A percentile compares a stretch with the other conserved stretches of the same genome.
Conservation (phyloP, 1,284 basidiomycete species). For the Cutaneotrichosporon sp. region DNA sequence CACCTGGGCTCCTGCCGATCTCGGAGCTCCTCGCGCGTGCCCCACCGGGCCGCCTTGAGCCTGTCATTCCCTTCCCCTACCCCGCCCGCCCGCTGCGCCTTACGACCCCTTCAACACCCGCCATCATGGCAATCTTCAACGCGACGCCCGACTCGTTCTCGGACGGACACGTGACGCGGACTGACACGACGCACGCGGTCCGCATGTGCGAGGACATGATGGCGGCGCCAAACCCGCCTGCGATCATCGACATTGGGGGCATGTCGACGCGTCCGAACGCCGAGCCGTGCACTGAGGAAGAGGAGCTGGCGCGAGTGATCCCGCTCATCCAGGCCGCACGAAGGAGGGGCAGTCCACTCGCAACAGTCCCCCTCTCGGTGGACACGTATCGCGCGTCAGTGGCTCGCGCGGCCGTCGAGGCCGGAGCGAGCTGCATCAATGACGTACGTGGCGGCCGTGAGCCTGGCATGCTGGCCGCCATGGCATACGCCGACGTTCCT, state of each 20-base stretch:
- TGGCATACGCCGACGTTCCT: constrained; percentile 61
- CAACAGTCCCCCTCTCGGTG: constrained; percentile 68
- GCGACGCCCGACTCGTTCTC: constrained; percentile 97
- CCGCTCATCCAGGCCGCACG: constrained; percentile 62
- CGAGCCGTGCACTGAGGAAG: constrained; percentile 64
- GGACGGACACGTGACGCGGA: constrained; percentile 63
- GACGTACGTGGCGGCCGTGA: constrained; percentile 78
- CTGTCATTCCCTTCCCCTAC: constrained; percentile 42
- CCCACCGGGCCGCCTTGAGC: constrained; percentile 63
- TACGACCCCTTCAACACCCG: constrained; percentile 55
- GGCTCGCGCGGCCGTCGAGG: constrained; percentile 70
- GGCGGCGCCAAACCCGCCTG: constrained; percentile 47
- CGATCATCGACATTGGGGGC: constrained; percentile 89
- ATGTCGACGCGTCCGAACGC: constrained; percentile 84
- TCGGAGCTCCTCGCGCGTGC: constrained; percentile 57
- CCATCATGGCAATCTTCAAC: constrained; percentile 92
- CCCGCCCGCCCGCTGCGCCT: constrained; percentile 60
- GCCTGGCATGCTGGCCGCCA: constrained; percentile 65
- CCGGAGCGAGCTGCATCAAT: constrained; percentile 91
- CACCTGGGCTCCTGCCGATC: constrained; percentile 62
- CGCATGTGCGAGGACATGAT: constrained; percentile 30
- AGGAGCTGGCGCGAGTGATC: constrained; percentile 73
- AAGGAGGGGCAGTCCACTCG: constrained; percentile 30
- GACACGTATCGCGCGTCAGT: constrained; percentile 91
- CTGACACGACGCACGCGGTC: constrained; percentile 35